Evolutionary conservation across 2,329 filamentous ascomycete genomes (phyloP), one percentile per base, ranked within the genome.

Genomic region (Cladosporium sphaerospermum): DNA sequence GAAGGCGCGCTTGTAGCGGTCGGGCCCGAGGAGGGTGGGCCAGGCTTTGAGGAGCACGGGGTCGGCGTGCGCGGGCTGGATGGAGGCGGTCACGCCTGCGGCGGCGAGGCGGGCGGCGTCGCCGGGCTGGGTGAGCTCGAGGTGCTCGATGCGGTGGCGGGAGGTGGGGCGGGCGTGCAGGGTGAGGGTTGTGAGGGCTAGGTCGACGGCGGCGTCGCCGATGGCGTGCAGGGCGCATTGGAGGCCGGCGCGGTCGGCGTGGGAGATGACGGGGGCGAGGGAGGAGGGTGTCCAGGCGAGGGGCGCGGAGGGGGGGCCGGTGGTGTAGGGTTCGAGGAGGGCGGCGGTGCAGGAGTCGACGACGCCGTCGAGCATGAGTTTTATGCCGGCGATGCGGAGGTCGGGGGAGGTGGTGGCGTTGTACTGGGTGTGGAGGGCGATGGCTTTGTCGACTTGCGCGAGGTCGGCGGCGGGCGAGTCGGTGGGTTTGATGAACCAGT

Each of bases 41-140:
- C 83, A 86, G 0, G 80, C 81, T 28, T 75, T 71, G 3, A 85
- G 68, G 52, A 84, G 82, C 0, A 81, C 79, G 0, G 83, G 83
- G 64, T 96, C 90, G 60, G 90, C 88, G 69, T 90, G 95, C 73
- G 95, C 95, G 18, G 90, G 93, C 74, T 96, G 89, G 59, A 96
- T 95, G 53, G 88, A 88, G 55, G 95, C 91, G 53, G 89, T 96
- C 67, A 86, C 83, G 45, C 82, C 80, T 3, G 83, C 68, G 19
- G 69, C 62, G 5, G 81, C 82, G 0, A 86, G 73, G 1, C 82
- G 71, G 2, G 62, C 69, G 1, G 80, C 82, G 59, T 85, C 83
- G 53, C 73, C 70, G 0, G 73, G 71, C 0, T 74, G 74, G 0
- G 81, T 73, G 31, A 86, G 72, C 63, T 86, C 83, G 3, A 86